Evolutionary conservation across 2,329 filamentous ascomycete species (phyloP).

Genomic region (Bipolaris oryzae): DNA sequence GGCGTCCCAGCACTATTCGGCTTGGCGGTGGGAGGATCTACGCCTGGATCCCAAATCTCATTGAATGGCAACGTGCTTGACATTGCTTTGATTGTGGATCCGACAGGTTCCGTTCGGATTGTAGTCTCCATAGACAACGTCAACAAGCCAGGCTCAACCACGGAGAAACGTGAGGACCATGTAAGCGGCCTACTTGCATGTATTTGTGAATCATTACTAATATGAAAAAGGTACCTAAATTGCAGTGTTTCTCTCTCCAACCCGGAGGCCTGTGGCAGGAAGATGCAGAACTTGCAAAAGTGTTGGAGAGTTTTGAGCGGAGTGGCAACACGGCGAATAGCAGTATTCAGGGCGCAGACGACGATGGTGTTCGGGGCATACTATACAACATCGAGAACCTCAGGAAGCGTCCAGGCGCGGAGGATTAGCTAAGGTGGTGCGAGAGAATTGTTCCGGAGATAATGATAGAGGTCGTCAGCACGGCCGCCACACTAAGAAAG

Average conservation of each 20-base stretch:
- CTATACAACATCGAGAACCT: slow-evolving; percentile 57
- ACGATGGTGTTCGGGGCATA: slow-evolving; percentile 51
- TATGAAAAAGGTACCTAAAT: slow-evolving; percentile 23
- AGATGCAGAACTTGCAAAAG: slow-evolving; percentile 19
- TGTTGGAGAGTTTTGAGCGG: slow-evolving; percentile 27
- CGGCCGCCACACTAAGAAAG: slow-evolving; percentile 10
- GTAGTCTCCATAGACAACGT: slow-evolving; percentile 62
- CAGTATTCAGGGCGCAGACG: slow-evolving; percentile 28
- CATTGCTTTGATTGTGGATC: slow-evolving; percentile 44
- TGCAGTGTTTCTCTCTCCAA: slow-evolving; percentile 36
- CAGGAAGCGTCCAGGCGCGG: slow-evolving; percentile 54
- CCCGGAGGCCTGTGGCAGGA: slow-evolving; percentile 33
- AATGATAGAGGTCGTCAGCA: slow-evolving; percentile 5
- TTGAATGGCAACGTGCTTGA: slow-evolving; percentile 71
- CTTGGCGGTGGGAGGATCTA: slow-evolving; percentile 58
- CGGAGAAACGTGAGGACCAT: slow-evolving; percentile 41
- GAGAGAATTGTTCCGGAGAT: not conserved
- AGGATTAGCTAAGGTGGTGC: slow-evolving; percentile 35
- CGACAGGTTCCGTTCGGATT: slow-evolving; percentile 16
- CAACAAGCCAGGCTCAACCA: slow-evolving; percentile 59
- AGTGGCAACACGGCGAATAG: slow-evolving; percentile 24
- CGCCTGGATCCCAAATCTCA: slow-evolving; percentile 53
- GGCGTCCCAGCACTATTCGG: slow-evolving; percentile 67
- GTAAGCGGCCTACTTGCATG: slow-evolving; percentile 26
- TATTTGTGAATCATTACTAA: slow-evolving; percentile 19